phyloP scores from a whole-genome alignment of 306 rosid species.

The Biancaea sappan region DNA sequence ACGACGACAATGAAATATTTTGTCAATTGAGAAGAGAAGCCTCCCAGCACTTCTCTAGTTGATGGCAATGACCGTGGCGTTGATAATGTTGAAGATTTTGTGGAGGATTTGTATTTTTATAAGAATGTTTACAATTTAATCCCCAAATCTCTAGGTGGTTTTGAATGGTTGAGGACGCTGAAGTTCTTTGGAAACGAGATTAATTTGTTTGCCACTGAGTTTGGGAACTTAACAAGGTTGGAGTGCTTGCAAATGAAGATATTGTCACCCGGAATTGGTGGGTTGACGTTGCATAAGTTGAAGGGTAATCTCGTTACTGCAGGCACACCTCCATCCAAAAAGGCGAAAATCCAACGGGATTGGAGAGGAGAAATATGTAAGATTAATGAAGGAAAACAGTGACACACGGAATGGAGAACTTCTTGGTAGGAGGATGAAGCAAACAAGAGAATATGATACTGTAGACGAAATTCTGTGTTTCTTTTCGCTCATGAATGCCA shows the following conservation, averaged over 20 bases:
- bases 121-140: constrained; percentile 77
- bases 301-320: no score
- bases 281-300: constrained; percentile 66
- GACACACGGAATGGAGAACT: no score
- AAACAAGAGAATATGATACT: no score
- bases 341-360: no score
- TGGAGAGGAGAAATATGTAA: no score
- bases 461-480: no score
- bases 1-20: no score
- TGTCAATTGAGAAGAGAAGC: constrained; percentile 14
- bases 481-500: no score
- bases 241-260: constrained; percentile 84
- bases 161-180: constrained; percentile 63
- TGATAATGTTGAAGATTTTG: constrained; percentile 49
- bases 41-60: constrained; percentile 31
- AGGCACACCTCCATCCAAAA: no score
- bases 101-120: constrained; percentile 66
- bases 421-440: no score
- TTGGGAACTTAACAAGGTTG: constrained; percentile 57
- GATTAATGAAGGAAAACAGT: no score
- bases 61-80: constrained; percentile 47
- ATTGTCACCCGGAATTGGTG: constrained; percentile 79
- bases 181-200: constrained; percentile 94
- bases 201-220: constrained; percentile 74
- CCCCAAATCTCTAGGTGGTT: constrained; percentile 63